Conservation (phyloP, 2,329 filamentous ascomycete species). For the Trichoderma hamatum region DNA sequence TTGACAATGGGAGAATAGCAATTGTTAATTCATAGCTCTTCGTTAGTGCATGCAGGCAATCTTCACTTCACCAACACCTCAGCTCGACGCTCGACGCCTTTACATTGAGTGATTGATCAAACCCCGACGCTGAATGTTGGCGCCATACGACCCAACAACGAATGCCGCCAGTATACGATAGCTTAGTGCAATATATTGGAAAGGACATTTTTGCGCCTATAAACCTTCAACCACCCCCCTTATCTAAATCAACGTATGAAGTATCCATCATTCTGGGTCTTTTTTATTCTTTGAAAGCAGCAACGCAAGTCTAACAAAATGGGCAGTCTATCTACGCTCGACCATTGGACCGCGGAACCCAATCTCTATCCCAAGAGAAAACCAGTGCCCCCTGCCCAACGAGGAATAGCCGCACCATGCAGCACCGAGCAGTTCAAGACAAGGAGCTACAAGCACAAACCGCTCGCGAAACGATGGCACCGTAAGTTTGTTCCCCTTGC, state of each 20-base stretch:
- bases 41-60: background rate
- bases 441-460: conserved; percentile 11
- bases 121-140: background rate
- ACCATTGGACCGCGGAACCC: background rate
- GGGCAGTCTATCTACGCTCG: background rate
- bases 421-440: conserved; percentile 20
- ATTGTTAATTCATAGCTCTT: background rate
- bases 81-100: background rate
- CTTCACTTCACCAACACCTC: background rate
- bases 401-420: conserved; percentile 5
- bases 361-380: conserved; percentile 12
- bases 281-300: background rate
- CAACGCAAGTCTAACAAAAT: conserved; percentile 8
- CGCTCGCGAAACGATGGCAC: conserved; percentile 14
- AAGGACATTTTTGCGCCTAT: background rate
- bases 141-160: background rate
- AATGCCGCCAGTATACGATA: too few relatives aligned
- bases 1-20: background rate
- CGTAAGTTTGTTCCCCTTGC: background rate
- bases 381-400: conserved; percentile 4
- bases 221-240: background rate
- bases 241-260: background rate
- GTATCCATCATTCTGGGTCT: background rate
- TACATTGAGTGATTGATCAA: background rate
- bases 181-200: background rate